A percentile compares a stretch with the other conserved stretches of the same genome.
Evolutionary conservation across 306 rosid genomes (phyloP).

Genomic region (Amphicarpaea edgeworthii): DNA sequence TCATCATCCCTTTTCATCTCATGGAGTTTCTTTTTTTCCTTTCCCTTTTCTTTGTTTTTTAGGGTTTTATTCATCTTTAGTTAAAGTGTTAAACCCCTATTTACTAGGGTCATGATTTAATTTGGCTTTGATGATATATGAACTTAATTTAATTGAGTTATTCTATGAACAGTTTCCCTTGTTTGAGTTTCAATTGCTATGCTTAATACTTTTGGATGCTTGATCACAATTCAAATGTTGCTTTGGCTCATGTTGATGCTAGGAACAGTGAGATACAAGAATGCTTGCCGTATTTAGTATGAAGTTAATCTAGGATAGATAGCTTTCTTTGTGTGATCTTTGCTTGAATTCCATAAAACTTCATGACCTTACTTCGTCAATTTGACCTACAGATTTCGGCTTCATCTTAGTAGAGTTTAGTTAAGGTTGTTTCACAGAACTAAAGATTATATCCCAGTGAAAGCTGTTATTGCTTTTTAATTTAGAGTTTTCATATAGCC

Average conservation of each 20-base stretch:
- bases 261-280: background rate
- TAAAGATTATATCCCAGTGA: slow-evolving; percentile 9
- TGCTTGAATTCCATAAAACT: background rate
- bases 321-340: background rate
- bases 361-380: background rate
- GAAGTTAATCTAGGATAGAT: background rate
- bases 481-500: background rate
- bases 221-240: background rate
- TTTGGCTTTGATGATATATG: background rate
- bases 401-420: no score
- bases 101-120: background rate
- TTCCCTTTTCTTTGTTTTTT: background rate
- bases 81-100: background rate
- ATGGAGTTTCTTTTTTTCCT: background rate
- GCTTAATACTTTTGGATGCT: background rate
- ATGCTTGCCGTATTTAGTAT: background rate
- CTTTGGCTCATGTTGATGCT: background rate
- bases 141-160: background rate
- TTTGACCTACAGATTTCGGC: background rate
- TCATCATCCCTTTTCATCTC: background rate
- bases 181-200: background rate
- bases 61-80: background rate
- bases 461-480: background rate
- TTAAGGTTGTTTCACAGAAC: no score
- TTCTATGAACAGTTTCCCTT: background rate